Percentiles rank a stretch among this genome's conserved stretches.
Evolutionary conservation across 306 rosid species (phyloP).

Genomic region (Pueraria montana): DNA sequence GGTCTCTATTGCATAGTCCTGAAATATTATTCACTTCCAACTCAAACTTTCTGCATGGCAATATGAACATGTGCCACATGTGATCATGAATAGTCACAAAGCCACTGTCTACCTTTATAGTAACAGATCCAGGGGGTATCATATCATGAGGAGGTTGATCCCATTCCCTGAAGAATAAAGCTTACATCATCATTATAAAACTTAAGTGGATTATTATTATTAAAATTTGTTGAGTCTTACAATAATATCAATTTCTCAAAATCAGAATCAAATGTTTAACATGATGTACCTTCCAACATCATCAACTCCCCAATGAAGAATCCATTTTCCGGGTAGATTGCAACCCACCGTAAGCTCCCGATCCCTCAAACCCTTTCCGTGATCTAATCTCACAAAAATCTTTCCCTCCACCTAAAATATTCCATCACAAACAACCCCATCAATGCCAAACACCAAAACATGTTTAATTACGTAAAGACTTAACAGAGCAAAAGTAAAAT

Average conservation of each 20-base stretch:
- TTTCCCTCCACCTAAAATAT: slow-evolving; percentile 75
- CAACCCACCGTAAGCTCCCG: slow-evolving; percentile 75
- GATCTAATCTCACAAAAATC: slow-evolving; percentile 67
- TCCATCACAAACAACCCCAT: too few relatives aligned
- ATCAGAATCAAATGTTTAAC: background rate
- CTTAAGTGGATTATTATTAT: slow-evolving; percentile 12
- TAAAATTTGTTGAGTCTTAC: background rate
- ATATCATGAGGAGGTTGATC: slow-evolving; percentile 85
- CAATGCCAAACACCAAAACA: slow-evolving; percentile 16
- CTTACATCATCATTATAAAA: slow-evolving; percentile 13
- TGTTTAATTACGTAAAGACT: slow-evolving; percentile 19
- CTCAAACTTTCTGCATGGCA: slow-evolving; percentile 42
- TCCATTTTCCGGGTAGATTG: slow-evolving; percentile 84
- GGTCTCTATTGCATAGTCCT: slow-evolving; percentile 89
- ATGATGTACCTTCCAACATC: slow-evolving; percentile 68
- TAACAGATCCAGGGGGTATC: slow-evolving; percentile 75
- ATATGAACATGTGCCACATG: slow-evolving; percentile 27
- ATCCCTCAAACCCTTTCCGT: slow-evolving; percentile 48
- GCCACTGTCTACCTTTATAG: slow-evolving; percentile 66
- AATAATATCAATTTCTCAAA: slow-evolving; percentile 28
- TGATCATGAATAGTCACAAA: slow-evolving; percentile 30
- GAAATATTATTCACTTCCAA: slow-evolving; percentile 48
- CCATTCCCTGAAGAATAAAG: slow-evolving; percentile 77
- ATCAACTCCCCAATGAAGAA: slow-evolving; percentile 91
- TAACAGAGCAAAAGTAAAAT: background rate